A percentile compares a stretch with the other conserved stretches of the same genome.
Evolutionary conservation across 2,329 filamentous ascomycete genomes (phyloP).

Genomic region (Aspergillus jensenii): DNA sequence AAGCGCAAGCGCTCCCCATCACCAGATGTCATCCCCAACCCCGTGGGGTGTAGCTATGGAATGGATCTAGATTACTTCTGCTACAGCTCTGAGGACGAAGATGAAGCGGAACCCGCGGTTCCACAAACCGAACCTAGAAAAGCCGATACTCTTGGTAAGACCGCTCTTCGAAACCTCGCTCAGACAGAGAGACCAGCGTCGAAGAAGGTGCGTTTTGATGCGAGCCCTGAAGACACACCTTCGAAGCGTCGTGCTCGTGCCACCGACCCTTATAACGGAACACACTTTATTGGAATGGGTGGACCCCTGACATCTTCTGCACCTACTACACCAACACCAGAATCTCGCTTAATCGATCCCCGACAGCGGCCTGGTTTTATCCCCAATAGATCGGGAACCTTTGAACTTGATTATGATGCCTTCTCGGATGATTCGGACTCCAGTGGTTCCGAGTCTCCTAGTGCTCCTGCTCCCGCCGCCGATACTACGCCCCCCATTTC

Average conservation of each 20-base stretch:
- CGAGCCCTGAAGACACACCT: slow-evolving; percentile 34
- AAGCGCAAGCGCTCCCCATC: slow-evolving; percentile 43
- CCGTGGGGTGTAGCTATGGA: slow-evolving; percentile 41
- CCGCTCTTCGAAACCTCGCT: slow-evolving; percentile 15
- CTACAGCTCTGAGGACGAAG: slow-evolving; percentile 33
- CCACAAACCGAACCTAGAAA: slow-evolving; percentile 14
- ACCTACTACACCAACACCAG: slow-evolving; percentile 15
- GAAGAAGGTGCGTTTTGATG: slow-evolving; percentile 36
- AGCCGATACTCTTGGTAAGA: slow-evolving; percentile 10
- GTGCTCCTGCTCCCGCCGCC: slow-evolving; percentile 4
- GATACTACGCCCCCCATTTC: slow-evolving; percentile 5
- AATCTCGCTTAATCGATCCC: slow-evolving; percentile 4
- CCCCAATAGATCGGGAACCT: slow-evolving; percentile 27
- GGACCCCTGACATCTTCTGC: slow-evolving; percentile 12
- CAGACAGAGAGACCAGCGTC: slow-evolving; percentile 21
- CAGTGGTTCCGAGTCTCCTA: slow-evolving; percentile 14
- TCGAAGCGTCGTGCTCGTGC: slow-evolving; percentile 30
- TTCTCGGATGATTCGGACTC: slow-evolving; percentile 26
- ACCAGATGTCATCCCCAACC: slow-evolving; percentile 44
- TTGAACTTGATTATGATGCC: slow-evolving; percentile 31
- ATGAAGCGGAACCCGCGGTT: slow-evolving; percentile 19
- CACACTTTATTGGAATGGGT: slow-evolving; percentile 24
- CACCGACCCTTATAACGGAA: slow-evolving; percentile 25
- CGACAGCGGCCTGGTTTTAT: slow-evolving; percentile 21
- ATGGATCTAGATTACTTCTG: slow-evolving; percentile 41